Base-by-base conservation (phyloP, 495 filamentous ascomycete species). In the Penicillium antarcticum region DNA sequence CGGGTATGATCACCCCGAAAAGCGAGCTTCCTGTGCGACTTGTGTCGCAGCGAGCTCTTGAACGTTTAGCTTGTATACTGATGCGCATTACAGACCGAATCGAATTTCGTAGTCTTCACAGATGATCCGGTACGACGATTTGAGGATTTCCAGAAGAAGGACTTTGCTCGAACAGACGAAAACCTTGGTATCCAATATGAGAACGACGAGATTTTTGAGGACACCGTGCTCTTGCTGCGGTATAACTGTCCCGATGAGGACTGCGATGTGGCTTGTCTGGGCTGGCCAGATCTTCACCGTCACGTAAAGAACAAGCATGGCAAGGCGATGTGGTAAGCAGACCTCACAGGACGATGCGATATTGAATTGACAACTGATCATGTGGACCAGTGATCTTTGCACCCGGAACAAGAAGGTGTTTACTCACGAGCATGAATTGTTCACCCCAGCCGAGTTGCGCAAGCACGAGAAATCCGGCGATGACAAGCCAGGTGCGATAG, bases 371-470 rank as follows among this genome's bases (percentile, higher is more conserved):
- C 13, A 33, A 31, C 55, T 58, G 13, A 51, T 21, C 5, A 23
- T 18, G 40, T 26, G 10, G 7, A 26, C 29, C 46, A 84, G 81
- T 70, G 91, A 96, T 68, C 79, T 97, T 13, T 99, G 94, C 67
- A 92, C 91, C 1, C 72, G 89, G 33, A 88, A 96, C 70, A 97
- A 99, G 74, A 96, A 96, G 55, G 91, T 96, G 33, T 99, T 99
- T 56, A 96, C 94, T 0, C 95, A 97, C 66, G 94, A 99, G 69
- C 94, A 99, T 62, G 89, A 89, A 18, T 77, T 99, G n/a, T 97
- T 96, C 61, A 87, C 88, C 4, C 71, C 76, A n/a, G 79, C 83
- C 43, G 88, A 92, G 57, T 71, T 97, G 34, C 82, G 84, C 42
- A 89, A 83, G 55, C 94, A 99, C 62, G 92, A 97, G 79, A 86